Conservation (phyloP, 305 asterid genomes). For the Rubia tinctorum region DNA sequence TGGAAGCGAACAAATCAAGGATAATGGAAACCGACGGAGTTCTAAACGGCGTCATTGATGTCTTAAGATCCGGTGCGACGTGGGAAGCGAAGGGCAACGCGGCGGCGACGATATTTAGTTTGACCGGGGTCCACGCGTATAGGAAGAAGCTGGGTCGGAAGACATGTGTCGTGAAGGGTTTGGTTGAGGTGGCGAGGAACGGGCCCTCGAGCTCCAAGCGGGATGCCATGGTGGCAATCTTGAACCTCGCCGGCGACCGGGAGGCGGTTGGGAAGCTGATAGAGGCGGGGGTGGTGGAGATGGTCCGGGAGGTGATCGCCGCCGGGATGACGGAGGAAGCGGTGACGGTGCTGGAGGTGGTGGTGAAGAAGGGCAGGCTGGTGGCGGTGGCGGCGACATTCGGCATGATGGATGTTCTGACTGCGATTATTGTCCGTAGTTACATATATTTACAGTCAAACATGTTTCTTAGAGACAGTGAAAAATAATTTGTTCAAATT, state of each 20-base stretch:
- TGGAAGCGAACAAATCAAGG: slow-evolving; percentile 68
- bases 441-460: too few species aligned
- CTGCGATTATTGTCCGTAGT: too few species aligned
- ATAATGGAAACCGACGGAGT: slow-evolving; percentile 89
- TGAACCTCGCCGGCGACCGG: slow-evolving; percentile 77
- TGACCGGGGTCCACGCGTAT: slow-evolving; percentile 56
- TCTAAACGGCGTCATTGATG: slow-evolving; percentile 68
- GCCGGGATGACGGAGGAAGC: slow-evolving; percentile 61
- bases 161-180: slow-evolving; percentile 64
- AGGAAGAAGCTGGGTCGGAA: slow-evolving; percentile 60
- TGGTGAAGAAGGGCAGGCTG: slow-evolving; percentile 73
- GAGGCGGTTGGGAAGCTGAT: slow-evolving; percentile 69
- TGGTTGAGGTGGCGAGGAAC: slow-evolving; percentile 57
- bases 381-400: slow-evolving; percentile 56
- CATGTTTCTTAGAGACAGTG: too few species aligned
- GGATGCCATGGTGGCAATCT: slow-evolving; percentile 85
- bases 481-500: too few species aligned
- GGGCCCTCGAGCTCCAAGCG: slow-evolving; percentile 59
- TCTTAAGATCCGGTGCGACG: slow-evolving; percentile 66
- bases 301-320: slow-evolving; percentile 46
- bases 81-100: slow-evolving; percentile 98
- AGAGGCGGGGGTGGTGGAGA: slow-evolving; percentile 78
- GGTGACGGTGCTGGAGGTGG: slow-evolving; percentile 68
- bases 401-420: slow-evolving; percentile 45
- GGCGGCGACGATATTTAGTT: slow-evolving; percentile 81